Percentiles rank a stretch among this genome's conserved stretches.
Conservation (phyloP, 2,329 filamentous ascomycete genomes). For the Fusarium graminum region DNA sequence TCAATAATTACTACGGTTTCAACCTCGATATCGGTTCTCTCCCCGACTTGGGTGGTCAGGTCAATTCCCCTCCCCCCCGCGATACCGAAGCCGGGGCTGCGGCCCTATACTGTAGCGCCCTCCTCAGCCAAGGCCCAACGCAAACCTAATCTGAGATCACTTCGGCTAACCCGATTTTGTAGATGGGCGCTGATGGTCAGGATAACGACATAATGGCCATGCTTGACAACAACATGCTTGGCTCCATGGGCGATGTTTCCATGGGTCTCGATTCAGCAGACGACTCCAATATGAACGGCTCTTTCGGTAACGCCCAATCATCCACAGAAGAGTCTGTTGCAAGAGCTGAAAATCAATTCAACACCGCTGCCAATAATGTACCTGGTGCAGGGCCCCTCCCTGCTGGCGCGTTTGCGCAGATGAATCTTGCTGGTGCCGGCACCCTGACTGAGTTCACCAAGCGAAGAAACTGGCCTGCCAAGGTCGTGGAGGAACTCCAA, state of each 20-base stretch:
- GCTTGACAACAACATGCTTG: conserved; percentile 59
- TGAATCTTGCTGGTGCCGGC: conserved; percentile 54
- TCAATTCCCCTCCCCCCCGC: conserved; percentile 35
- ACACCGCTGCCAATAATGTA: conserved; percentile 54
- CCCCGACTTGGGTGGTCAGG: conserved; percentile 47
- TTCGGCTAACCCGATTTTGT: conserved; percentile 41
- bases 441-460: conserved; percentile 71
- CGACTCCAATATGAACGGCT: conserved; percentile 44
- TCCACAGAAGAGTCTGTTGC: conserved; percentile 51
- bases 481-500: conserved; percentile 88
- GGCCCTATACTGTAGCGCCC: conserved; percentile 27
- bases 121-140: conserved; percentile 25
- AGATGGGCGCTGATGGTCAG: conserved; percentile 49
- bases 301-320: conserved; percentile 41
- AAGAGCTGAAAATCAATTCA: conserved; percentile 53
- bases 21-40: conserved; percentile 50
- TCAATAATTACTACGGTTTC: conserved; percentile 56
- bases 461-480: conserved; percentile 83
- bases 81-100: conserved; percentile 33
- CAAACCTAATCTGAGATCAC: conserved; percentile 36
- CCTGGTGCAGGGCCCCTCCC: conserved; percentile 60
- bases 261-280: conserved; percentile 59
- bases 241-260: conserved; percentile 56
- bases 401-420: conserved; percentile 54
- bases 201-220: conserved; percentile 59